Percentiles rank a stretch among this genome's conserved stretches.
These are phyloP conservation scores for Dryadomyces sulphureus DNA, from an alignment of 2,329 filamentous ascomycete species.

Conservation along the genomic window DNA sequence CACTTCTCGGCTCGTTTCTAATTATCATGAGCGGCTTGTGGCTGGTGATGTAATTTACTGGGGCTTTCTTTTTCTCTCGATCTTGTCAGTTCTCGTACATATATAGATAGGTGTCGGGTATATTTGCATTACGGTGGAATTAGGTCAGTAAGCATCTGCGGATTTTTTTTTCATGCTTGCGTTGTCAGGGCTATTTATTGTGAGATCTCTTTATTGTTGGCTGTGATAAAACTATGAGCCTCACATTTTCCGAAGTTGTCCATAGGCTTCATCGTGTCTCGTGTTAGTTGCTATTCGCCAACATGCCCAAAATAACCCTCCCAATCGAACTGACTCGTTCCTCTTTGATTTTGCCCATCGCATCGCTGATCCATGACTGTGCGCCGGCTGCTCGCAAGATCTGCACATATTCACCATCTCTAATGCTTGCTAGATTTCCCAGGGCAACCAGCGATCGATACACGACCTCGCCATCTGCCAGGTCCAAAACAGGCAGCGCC, in stretches of 20 bases:
- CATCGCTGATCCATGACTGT: slow-evolving; percentile 20
- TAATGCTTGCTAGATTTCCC: slow-evolving; percentile 47
- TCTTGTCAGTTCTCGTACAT: background rate
- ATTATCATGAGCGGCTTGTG: slow-evolving; percentile 23
- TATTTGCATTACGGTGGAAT: background rate
- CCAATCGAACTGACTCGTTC: slow-evolving; percentile 24
- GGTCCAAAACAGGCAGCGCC: slow-evolving; percentile 44
- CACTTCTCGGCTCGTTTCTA: slow-evolving; percentile 15
- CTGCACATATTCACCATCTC: slow-evolving; percentile 22
- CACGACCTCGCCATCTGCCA: slow-evolving; percentile 66
- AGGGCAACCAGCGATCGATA: slow-evolving; percentile 72
- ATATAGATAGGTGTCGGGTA: slow-evolving; percentile 4
- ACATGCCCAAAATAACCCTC: slow-evolving; percentile 2
- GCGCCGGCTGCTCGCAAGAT: slow-evolving; percentile 15
- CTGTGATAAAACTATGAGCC: no score
- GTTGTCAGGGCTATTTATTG: no score
- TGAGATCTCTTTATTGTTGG: no score
- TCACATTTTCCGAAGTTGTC: no score
- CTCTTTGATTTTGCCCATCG: slow-evolving; percentile 29
- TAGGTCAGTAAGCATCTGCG: background rate
- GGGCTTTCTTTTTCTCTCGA: background rate
- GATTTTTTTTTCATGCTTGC: background rate
- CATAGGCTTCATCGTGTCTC: no score
- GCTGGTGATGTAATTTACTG: slow-evolving; percentile 19
- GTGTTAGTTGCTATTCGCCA: background rate